Evolutionary conservation across 1,139 yeast species (phyloP), one percentile per base, ranked within the genome.

Genomic region (Tardiomyces depauwii): DNA sequence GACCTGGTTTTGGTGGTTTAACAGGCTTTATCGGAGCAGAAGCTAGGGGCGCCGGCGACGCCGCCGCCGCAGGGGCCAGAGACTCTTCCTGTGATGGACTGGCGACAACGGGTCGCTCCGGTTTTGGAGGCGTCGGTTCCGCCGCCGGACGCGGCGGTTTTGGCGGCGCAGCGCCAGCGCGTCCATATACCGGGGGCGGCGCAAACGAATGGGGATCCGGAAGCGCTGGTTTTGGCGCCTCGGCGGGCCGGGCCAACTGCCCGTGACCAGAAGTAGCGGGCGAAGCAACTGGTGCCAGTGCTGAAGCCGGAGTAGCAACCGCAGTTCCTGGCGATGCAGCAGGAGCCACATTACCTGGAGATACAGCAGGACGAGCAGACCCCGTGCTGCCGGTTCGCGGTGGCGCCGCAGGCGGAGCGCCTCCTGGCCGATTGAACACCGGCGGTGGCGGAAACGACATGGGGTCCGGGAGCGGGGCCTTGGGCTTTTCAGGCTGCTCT

Each of bases 391-490:
- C 25, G 7, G 25, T 21, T 5, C 25, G 25, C 4, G 25, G 25
- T 7, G 25, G 25, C 25, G 25, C 25, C 25, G 25, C 25, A 21
- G 25, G 25, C 25, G 25, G 25, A 21, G 25, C 7, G 7, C 7
- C 25, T 21, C 25, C 25, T 21, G 25, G 36, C 16, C 36, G 36
- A 5, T 14, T 14, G 43, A 46, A 45, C 12, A 65, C 52, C 2
- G 75, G 76, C 2, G 76, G 76, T 11, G 74, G 73, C 1, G 72
- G 68, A 58, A 72, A 70, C 21, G 63, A 55, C 1, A 62, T 53
- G 1, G 73, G 68, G 46, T 71, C 74, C 0, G 73, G 70, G 14
- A 67, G 55, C 1, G 68, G 66, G 14, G 54, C 43, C 39, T 56
- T 51, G 10, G 49, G 48, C 32, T 43, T 40, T n/a, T 39, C 36